A percentile compares a stretch with the other conserved stretches of the same genome.
Conservation (phyloP, 352 stramenopile species). For the Phytophthora agathidicida region DNA sequence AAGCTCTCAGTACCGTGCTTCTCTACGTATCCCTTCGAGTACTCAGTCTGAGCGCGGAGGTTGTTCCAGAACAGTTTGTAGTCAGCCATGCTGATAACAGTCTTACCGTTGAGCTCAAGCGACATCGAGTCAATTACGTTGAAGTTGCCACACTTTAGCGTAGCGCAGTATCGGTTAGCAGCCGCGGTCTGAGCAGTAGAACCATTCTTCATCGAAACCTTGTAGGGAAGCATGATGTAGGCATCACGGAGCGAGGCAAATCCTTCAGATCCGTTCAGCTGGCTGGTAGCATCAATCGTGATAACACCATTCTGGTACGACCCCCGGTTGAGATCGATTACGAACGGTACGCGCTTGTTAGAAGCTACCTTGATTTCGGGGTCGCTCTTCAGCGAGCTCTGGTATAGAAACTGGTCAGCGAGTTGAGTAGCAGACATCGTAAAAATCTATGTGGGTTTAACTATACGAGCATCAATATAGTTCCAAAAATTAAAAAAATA, state of each 20-base stretch:
- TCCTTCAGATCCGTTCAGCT: slow-evolving; percentile 7
- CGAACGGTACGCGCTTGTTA: slow-evolving; percentile 2
- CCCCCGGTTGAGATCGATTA: slow-evolving; percentile 13
- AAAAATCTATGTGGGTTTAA: slow-evolving; percentile 8
- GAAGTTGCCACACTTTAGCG: slow-evolving; percentile 4
- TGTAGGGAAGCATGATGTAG: slow-evolving; percentile 23
- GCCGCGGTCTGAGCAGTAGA: background rate
- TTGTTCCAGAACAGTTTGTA: background rate
- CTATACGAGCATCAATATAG: slow-evolving; percentile 1
- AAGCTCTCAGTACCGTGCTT: slow-evolving; percentile 6
- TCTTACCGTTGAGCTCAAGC: background rate
- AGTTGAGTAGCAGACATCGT: slow-evolving; percentile 15
- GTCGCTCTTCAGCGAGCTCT: slow-evolving; percentile 8
- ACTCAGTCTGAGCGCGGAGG: background rate
- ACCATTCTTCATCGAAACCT: slow-evolving; percentile 13
- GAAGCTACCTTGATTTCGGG: slow-evolving; percentile 4
- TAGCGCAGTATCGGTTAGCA: slow-evolving; percentile 1
- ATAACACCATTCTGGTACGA: slow-evolving; percentile 20
- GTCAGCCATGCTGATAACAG: background rate
- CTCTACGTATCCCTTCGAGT: background rate
- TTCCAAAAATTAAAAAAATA: slow-evolving; percentile 7
- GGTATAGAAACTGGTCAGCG: slow-evolving; percentile 9
- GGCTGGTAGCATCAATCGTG: slow-evolving; percentile 9
- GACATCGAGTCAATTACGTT: slow-evolving; percentile 1
- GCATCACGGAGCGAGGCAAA: slow-evolving; percentile 12